Conservation (phyloP, 768 basidiomycete genomes). For the Boletus rubescentipes region DNA sequence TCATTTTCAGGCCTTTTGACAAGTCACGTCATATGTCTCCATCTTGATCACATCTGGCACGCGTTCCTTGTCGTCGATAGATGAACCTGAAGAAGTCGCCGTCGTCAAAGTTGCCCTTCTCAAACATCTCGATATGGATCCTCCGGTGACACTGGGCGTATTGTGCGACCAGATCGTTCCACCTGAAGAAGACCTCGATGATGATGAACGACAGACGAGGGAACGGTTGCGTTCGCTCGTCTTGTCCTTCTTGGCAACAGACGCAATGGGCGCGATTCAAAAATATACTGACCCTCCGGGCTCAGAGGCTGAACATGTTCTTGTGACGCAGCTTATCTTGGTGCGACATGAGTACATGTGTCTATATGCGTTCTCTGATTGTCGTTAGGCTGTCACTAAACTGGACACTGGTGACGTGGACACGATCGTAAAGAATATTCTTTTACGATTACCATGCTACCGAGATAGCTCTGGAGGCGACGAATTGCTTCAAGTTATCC, state of each 20-base stretch:
- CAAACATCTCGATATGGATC: conserved; percentile 64
- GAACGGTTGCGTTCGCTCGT: conserved; percentile 59
- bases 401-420: conserved; percentile 41
- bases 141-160: conserved; percentile 58
- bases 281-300: conserved; percentile 42
- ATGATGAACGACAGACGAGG: conserved; percentile 57
- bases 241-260: conserved; percentile 54
- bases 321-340: conserved; percentile 48
- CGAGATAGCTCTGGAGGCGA: conserved; percentile 34
- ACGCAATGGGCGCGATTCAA: conserved; percentile 48
- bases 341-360: conserved; percentile 34
- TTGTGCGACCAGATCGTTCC: conserved; percentile 67
- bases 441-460: conserved; percentile 51
- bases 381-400: conserved; percentile 48
- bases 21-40: conserved; percentile 4
- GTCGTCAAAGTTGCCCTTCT: conserved; percentile 60
- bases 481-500: conserved; percentile 40
- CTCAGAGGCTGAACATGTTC: conserved; percentile 45
- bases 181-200: conserved; percentile 49
- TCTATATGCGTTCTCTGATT: conserved; percentile 3
- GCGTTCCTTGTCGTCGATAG: conserved; percentile 34
- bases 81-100: conserved; percentile 63
- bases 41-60: conserved; percentile 22
- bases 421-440: conserved; percentile 51
- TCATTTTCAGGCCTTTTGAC: conserved; percentile 4